A percentile compares a stretch with the other conserved stretches of the same genome.
These are phyloP conservation scores for Penicillium macrosclerotiorum DNA, from an alignment of 495 filamentous ascomycete species.

Conservation along the genomic window DNA sequence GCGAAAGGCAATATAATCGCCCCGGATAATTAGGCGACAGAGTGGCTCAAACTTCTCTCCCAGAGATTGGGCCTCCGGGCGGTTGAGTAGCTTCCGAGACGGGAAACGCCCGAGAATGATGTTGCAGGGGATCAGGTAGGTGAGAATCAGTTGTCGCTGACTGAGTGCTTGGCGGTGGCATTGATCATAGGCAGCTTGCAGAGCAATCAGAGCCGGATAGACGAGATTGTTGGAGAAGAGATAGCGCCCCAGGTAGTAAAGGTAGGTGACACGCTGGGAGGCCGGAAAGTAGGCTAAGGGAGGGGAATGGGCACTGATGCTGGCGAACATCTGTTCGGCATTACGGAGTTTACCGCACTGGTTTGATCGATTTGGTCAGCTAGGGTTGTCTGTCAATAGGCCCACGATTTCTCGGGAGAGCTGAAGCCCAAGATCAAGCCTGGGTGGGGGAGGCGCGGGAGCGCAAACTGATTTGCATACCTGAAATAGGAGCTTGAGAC, in stretches of 20 bases:
- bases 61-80: conserved; percentile 72
- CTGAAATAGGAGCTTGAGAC: conserved; percentile 84
- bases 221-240: conserved; percentile 80
- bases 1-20: conserved; percentile 76
- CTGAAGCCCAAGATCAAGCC: too few species aligned
- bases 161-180: conserved; percentile 63
- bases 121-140: conserved; percentile 79
- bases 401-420: not conserved
- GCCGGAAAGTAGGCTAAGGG: conserved; percentile 77
- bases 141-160: conserved; percentile 77
- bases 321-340: conserved; percentile 84
- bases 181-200: conserved; percentile 78
- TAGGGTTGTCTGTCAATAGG: not conserved
- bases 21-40: conserved; percentile 67
- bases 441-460: too few species aligned
- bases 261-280: conserved; percentile 85
- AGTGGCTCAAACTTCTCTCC: conserved; percentile 71
- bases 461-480: too few species aligned
- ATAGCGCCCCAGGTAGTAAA: conserved; percentile 92
- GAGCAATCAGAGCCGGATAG: conserved; percentile 65
- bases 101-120: conserved; percentile 86
- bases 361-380: conserved; percentile 2
- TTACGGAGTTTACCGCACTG: conserved; percentile 56
- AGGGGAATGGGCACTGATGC: conserved; percentile 79
- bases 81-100: conserved; percentile 56